A percentile compares a stretch with the other conserved stretches of the same genome.
Conservation (phyloP, 345 rosid genomes). For the Syzygium grande region DNA sequence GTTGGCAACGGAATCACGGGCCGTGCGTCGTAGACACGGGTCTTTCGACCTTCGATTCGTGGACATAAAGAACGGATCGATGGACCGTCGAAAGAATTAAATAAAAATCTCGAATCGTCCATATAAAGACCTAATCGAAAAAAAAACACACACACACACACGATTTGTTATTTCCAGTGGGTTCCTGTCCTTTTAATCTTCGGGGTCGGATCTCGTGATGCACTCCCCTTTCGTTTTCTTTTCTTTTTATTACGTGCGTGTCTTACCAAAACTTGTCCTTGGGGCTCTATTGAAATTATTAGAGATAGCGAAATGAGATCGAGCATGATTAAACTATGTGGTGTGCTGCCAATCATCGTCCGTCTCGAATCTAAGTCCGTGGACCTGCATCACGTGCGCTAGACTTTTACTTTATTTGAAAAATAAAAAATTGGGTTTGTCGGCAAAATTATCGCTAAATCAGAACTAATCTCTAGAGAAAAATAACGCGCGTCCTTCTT, state of each 20-base stretch:
- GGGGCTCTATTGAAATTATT: neutral
- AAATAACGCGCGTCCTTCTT: neutral
- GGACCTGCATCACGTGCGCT: fast-evolving
- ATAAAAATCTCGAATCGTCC: neutral
- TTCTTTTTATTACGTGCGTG: neutral
- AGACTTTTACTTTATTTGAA: neutral
- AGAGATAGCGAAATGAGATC: neutral
- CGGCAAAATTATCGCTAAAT: neutral
- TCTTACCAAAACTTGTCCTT: neutral
- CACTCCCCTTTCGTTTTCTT: too few relatives aligned
- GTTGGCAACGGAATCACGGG: too few relatives aligned
- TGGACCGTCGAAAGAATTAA: too few relatives aligned
- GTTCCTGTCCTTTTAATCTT: neutral
- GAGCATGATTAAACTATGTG: neutral
- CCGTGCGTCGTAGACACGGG: too few relatives aligned
- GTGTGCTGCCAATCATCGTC: neutral
- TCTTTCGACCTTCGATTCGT: too few relatives aligned
- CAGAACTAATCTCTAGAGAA: neutral
- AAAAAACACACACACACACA: too few relatives aligned
- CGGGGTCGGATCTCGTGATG: too few relatives aligned
- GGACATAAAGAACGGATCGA: too few relatives aligned
- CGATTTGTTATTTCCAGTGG: neutral
- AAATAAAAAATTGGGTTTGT: fast-evolving
- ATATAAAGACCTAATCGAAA: too few relatives aligned
- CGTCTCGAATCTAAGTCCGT: neutral